Conservation (phyloP, 2,329 filamentous ascomycete species). For the Ophiostoma sp. region DNA sequence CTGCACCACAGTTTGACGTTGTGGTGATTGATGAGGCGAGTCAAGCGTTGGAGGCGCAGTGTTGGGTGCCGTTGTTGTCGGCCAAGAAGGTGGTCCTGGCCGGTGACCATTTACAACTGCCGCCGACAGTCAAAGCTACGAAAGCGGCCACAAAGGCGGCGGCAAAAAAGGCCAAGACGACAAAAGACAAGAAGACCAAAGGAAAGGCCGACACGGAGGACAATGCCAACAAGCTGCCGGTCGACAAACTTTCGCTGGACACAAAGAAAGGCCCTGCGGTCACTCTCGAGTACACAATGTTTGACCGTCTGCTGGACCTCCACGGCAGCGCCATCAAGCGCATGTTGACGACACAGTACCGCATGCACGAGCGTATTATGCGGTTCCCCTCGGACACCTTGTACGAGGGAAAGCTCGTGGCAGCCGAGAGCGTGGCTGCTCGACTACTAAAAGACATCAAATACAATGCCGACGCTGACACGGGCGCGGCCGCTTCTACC, state of each 20-base stretch:
- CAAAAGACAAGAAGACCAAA: not conserved
- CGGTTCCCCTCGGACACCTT: slow-evolving; percentile 85
- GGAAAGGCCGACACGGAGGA: not conserved
- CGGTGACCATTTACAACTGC: slow-evolving; percentile 90
- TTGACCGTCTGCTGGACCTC: slow-evolving; percentile 79
- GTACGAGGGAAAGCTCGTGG: slow-evolving; percentile 79
- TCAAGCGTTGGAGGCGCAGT: slow-evolving; percentile 93
- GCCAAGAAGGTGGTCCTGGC: slow-evolving; percentile 86
- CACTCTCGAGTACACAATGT: slow-evolving; percentile 83
- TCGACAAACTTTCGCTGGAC: slow-evolving; percentile 38
- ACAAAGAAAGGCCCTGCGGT: slow-evolving; percentile 37
- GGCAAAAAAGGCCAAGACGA: slow-evolving; percentile 13
- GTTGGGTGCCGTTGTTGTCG: slow-evolving; percentile 85
- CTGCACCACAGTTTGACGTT: slow-evolving; percentile 78
- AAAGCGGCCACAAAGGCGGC: slow-evolving; percentile 62
- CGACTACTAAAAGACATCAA: slow-evolving; percentile 75
- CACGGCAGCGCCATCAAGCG: slow-evolving; percentile 84
- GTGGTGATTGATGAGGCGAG: slow-evolving; percentile 96
- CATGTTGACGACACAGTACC: slow-evolving; percentile 96
- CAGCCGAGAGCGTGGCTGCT: slow-evolving; percentile 73
- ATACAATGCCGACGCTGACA: slow-evolving; percentile 53
- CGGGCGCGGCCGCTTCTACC: not conserved
- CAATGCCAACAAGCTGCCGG: not conserved
- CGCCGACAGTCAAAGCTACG: slow-evolving; percentile 87
- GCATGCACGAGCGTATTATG: slow-evolving; percentile 98